Evolutionary conservation across 2,329 filamentous ascomycete genomes (phyloP), one percentile per base, ranked within the genome.

Genomic region (Cladophialophora carrionii): DNA sequence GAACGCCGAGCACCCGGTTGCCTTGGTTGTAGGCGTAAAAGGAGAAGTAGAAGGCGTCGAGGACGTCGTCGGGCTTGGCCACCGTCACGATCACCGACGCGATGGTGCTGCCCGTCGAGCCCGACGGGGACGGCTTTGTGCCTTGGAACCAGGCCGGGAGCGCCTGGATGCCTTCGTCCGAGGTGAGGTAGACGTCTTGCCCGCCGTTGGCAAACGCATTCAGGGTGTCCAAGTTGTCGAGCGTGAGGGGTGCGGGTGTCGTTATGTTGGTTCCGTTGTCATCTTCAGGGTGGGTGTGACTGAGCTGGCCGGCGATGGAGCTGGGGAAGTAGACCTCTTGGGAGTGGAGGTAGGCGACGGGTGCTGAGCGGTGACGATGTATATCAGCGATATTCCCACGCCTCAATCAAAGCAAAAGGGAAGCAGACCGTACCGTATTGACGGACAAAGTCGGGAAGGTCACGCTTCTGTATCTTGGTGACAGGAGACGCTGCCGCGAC

Each of bases 11-110:
- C 0, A 85, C 81, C 1, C 74, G 78, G 32, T 84, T 83, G 31
- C 71, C 71, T 62, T 71, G 66, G 64, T 74, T 75, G 59, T 72
- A 82, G 75, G 84, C 81, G 71, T 85, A 86, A 70, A 87, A 88
- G 71, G 86, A 87, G 73, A 87, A 85, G 74, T 87, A 88, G 71
- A 87, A 88, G 0, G 81, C 85, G 76, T 88, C 85, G 2, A 87
- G 75, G 3, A 77, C 78, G 26, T 79, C 78, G 58, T 80, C 76
- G 0, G 81, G 83, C 65, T 87, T 85, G 68, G 87, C 81, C 62
- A 82, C 83, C 4, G 87, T 80, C 22, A 90, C 82, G 34, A 89
- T 80, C 0, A 80, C 79, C 43, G 80, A 80, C 4, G 81, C 81
- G 3, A 53, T 62, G 1, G 61, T 37, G 2, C 83, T 83, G 43